A percentile compares a stretch with the other conserved stretches of the same genome.
Evolutionary conservation across 2,329 filamentous ascomycete species (phyloP).

Genomic region (Aspergillus bombycis): DNA sequence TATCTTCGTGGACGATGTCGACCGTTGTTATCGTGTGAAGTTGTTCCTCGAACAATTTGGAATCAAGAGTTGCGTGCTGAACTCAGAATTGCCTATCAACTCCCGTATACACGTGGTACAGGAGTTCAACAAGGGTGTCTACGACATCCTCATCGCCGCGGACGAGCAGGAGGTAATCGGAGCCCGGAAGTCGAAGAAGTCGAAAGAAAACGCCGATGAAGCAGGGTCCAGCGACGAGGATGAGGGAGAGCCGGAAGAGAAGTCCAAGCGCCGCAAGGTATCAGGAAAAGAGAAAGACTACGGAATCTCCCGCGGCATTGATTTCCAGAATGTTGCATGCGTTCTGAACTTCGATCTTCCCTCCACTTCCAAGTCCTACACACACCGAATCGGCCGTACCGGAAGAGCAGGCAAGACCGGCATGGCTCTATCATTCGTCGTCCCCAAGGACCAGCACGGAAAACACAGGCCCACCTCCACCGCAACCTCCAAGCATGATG

Average conservation of each 20-base stretch:
- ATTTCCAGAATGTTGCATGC: slow-evolving; percentile 92
- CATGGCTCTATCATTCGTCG: slow-evolving; percentile 93
- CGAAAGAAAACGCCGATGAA: slow-evolving; percentile 29
- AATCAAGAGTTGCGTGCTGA: slow-evolving; percentile 88
- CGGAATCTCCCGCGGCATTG: slow-evolving; percentile 92
- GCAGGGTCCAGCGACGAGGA: slow-evolving; percentile 45
- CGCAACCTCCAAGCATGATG: slow-evolving; percentile 76
- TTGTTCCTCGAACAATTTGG: slow-evolving; percentile 97
- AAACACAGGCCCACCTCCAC: slow-evolving; percentile 89
- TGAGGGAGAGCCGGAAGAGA: slow-evolving; percentile 35
- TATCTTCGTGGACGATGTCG: slow-evolving; percentile 82
- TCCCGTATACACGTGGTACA: slow-evolving; percentile 92
- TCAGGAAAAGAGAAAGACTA: slow-evolving; percentile 79
- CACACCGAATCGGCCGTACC: slow-evolving; percentile 93
- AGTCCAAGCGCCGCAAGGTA: slow-evolving; percentile 65
- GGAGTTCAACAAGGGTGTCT: slow-evolving; percentile 94
- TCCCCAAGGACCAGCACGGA: slow-evolving; percentile 78
- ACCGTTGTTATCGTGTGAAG: slow-evolving; percentile 88
- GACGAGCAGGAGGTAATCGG: slow-evolving; percentile 87
- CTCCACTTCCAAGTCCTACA: slow-evolving; percentile 84
- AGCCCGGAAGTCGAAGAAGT: slow-evolving; percentile 41
- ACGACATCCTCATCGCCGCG: slow-evolving; percentile 96
- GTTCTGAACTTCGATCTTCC: slow-evolving; percentile 98
- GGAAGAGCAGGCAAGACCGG: slow-evolving; percentile 88
- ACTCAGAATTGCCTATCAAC: slow-evolving; percentile 92